phyloP scores from a whole-genome alignment of 2,329 filamentous ascomycete species.

The Gnomoniopsis sp. region DNA sequence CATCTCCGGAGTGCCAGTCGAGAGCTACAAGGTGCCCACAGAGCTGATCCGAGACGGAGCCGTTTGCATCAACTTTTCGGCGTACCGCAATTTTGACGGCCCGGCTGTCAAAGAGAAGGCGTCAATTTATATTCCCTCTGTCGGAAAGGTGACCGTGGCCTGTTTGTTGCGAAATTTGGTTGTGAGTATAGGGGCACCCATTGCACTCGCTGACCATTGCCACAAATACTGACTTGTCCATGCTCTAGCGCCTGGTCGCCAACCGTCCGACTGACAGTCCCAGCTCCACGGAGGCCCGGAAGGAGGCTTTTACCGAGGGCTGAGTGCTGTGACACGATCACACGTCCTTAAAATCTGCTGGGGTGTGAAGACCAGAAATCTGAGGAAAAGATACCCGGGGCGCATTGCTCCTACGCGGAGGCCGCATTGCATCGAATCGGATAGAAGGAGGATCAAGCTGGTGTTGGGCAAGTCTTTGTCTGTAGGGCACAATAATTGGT shows the following conservation, averaged over 20 bases:
- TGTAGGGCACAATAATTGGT: not conserved
- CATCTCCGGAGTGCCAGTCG: conserved; percentile 85
- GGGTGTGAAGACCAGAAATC: not conserved
- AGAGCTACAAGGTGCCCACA: conserved; percentile 85
- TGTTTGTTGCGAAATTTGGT: conserved; percentile 85
- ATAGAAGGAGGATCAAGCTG: not conserved
- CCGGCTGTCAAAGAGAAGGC: conserved; percentile 91
- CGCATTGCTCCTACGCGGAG: not conserved
- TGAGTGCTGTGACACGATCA: conserved; percentile 19
- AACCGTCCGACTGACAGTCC: conserved; percentile 38
- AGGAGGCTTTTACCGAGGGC: conserved; percentile 39
- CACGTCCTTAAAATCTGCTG: not conserved
- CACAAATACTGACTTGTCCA: not conserved
- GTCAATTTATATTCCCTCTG: conserved; percentile 93
- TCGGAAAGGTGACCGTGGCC: conserved; percentile 96
- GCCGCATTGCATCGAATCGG: conserved; percentile 6
- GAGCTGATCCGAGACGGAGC: conserved; percentile 82
- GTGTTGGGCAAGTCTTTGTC: not conserved
- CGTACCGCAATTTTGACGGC: conserved; percentile 85
- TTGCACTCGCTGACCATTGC: not conserved
- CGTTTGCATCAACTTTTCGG: conserved; percentile 99
- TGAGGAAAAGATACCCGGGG: conserved; percentile 17
- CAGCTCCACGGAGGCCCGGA: conserved; percentile 35
- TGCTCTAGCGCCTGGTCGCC: conserved; percentile 46
- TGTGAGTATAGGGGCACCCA: conserved; percentile 51